phyloP scores from a whole-genome alignment of 1,284 basidiomycete genomes.

The Rhodotorula glutinis region DNA sequence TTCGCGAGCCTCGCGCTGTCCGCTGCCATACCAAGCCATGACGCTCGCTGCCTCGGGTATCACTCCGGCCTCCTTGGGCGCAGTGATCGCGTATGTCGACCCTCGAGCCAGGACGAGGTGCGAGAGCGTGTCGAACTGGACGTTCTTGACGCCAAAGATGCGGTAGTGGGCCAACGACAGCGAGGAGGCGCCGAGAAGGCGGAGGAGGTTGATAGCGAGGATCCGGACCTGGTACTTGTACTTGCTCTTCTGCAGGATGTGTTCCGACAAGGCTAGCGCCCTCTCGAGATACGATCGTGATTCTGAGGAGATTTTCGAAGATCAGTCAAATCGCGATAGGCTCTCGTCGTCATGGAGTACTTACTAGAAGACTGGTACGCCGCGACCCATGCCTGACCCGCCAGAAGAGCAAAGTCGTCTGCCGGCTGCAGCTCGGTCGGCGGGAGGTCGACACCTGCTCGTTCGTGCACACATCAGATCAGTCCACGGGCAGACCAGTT shows the following conservation, averaged over 20 bases:
- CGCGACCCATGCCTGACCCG: constrained; percentile 64
- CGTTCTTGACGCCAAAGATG: constrained; percentile 68
- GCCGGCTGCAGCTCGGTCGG: constrained; percentile 78
- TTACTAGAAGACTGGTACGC: constrained; percentile 55
- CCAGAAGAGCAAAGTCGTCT: constrained; percentile 75
- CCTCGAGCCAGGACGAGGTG: constrained; percentile 71
- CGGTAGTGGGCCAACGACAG: constrained; percentile 72
- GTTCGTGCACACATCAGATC: not conserved
- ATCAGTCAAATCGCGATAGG: not conserved
- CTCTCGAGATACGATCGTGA: constrained; percentile 62
- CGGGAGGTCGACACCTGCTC: constrained; percentile 56
- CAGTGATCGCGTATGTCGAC: constrained; percentile 63
- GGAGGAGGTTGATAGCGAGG: constrained; percentile 71
- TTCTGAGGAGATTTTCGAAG: constrained; percentile 37
- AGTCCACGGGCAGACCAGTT: no score
- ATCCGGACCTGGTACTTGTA: constrained; percentile 72
- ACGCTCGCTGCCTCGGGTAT: constrained; percentile 46
- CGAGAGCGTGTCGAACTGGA: constrained; percentile 79
- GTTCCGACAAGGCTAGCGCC: constrained; percentile 66
- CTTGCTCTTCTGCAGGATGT: constrained; percentile 66
- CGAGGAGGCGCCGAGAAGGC: constrained; percentile 64
- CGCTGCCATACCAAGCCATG: constrained; percentile 24
- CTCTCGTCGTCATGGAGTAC: constrained; percentile 3
- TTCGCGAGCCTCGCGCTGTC: constrained; percentile 29
- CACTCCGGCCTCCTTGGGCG: constrained; percentile 60